phyloP scores from a whole-genome alignment of 257 asterid genomes.

The Avicennia marina region DNA sequence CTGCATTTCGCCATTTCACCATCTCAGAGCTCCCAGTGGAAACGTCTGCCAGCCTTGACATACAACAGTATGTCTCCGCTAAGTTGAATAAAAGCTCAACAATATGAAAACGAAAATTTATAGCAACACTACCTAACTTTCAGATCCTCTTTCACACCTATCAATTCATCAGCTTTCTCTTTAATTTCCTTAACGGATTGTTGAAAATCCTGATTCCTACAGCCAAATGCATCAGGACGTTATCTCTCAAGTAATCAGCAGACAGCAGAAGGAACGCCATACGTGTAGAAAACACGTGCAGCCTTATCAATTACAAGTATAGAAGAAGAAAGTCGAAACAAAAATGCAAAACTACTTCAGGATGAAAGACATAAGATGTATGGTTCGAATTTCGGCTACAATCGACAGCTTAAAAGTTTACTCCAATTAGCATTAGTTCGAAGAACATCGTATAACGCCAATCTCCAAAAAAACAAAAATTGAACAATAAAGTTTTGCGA shows the following conservation, averaged over 20 bases:
- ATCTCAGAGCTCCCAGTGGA: conserved; percentile 83
- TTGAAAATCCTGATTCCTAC: conserved; percentile 67
- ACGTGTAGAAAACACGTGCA: too few relatives aligned
- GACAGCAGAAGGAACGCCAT: too few relatives aligned
- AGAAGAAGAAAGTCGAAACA: neutral
- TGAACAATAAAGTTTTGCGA: neutral
- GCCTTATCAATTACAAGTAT: neutral
- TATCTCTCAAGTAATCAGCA: neutral
- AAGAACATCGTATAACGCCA: neutral
- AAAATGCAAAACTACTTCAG: neutral
- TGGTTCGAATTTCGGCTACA: neutral
- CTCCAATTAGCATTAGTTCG: neutral
- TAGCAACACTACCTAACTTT: conserved; percentile 56
- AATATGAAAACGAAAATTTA: conserved; percentile 17
- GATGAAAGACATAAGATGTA: neutral
- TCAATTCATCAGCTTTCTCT: conserved; percentile 69
- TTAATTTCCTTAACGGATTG: conserved; percentile 70
- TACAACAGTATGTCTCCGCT: conserved; percentile 94
- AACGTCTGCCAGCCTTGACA: conserved; percentile 97
- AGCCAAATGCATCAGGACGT: conserved; percentile 18
- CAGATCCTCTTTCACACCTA: conserved; percentile 71
- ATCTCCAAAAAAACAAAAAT: neutral
- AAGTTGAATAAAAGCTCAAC: conserved; percentile 19
- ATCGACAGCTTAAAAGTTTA: neutral
- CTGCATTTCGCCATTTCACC: conserved; percentile 98